Evolutionary conservation across 257 asterid genomes (phyloP), one percentile per base, ranked within the genome.

Genomic region (Phtheirospermum japonicum): DNA sequence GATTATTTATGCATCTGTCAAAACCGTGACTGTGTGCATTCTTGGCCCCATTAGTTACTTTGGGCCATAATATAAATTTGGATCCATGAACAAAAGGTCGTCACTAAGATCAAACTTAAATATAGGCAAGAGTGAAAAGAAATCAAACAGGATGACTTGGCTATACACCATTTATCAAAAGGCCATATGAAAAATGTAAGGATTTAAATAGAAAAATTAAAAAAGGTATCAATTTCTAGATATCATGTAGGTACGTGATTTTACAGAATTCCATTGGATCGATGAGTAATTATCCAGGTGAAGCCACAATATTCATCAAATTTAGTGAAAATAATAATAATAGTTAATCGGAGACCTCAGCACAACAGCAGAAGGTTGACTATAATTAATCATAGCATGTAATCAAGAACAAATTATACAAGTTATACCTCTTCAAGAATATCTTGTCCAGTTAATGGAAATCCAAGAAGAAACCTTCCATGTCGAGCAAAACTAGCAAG

Each of bases 401-500:
- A 61, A 52, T 33, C 30, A 48, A 49, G 19, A 42, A 54, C 36
- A 63, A 62, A 42, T 43, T 37, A 31, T 20, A 73, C 43, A 36
- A 62, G 71, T 31, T 56, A 61, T 65, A 89, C 99, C 97, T 85
- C 92, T 76, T 93, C 97, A 54, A 82, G 85, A 74, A 79, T 78
- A 72, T 87, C 97, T 76, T 85, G 95, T 23, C 81, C 97, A 68
- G 80, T 79, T 65, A 77, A 69, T 36, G 94, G 84, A 77, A 89
- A 82, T 54, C 97, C 99, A 67, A 93, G 88, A 59, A 93, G 85
- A 80, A 78, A 85, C 75, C 96, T 85, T 65, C 95, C 99, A 69
- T 89, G 99, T 19, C 97, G 92, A 72, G 99, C 94, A 82, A 93
- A 93, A 82, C 97, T 82, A 57, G 97, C 77, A 75, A 93, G 90